Percentiles rank a stretch among this genome's conserved stretches.
These are phyloP conservation scores for Diaporthe sp. DNA, from an alignment of 2,329 filamentous ascomycete species.

Conservation along the genomic window DNA sequence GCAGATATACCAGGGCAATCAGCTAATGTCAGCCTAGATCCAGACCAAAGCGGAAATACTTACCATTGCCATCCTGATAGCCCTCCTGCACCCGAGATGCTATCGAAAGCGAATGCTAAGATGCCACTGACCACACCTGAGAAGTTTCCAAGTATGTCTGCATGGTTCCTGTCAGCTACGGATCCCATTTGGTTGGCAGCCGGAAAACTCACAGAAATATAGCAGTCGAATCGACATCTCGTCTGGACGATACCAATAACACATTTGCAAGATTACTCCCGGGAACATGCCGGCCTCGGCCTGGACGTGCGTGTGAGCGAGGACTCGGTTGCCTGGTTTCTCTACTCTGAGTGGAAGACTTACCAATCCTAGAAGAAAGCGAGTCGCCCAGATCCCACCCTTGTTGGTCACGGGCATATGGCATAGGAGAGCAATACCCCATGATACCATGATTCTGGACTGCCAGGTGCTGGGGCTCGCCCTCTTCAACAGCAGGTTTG, in stretches of 20 bases:
- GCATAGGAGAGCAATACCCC: slow-evolving; percentile 53
- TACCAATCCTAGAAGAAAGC: slow-evolving; percentile 51
- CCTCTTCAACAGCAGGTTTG: slow-evolving; percentile 37
- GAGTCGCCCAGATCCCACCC: slow-evolving; percentile 53
- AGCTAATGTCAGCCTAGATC: neutral
- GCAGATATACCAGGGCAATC: neutral
- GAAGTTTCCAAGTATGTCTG: slow-evolving; percentile 57
- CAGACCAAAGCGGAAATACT: neutral
- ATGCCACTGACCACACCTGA: slow-evolving; percentile 58
- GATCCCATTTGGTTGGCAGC: neutral
- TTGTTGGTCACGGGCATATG: slow-evolving; percentile 55
- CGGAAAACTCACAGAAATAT: slow-evolving; percentile 48
- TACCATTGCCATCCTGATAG: slow-evolving; percentile 54
- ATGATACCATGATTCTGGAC: slow-evolving; percentile 57
- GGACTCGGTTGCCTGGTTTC: neutral
- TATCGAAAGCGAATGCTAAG: slow-evolving; percentile 60
- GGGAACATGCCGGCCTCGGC: slow-evolving; percentile 58
- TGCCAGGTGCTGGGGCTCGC: slow-evolving; percentile 39
- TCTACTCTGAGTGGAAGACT: slow-evolving; percentile 48
- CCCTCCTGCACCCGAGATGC: slow-evolving; percentile 51
- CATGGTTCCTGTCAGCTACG: neutral
- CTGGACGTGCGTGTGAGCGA: slow-evolving; percentile 44
- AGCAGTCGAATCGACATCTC: slow-evolving; percentile 61
- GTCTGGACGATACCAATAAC: slow-evolving; percentile 63
- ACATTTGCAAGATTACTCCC: slow-evolving; percentile 59